Evolutionary conservation across 257 asterid genomes (phyloP).

Genomic region (Scutellaria baicalensis): DNA sequence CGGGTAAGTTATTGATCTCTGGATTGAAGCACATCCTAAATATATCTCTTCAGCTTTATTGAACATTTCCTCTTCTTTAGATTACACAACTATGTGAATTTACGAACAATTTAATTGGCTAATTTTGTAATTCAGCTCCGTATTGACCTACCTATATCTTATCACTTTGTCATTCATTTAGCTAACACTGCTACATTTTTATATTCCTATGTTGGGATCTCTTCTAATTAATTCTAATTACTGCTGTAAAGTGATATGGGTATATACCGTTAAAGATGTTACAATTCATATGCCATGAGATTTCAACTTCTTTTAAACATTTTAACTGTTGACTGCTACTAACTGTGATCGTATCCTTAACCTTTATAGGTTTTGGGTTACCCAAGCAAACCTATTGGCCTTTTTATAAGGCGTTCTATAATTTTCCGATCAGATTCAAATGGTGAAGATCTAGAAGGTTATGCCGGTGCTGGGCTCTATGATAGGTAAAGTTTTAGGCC

Average conservation of each 20-base stretch:
- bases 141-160: not conserved
- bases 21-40: conserved; percentile 2
- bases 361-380: conserved; percentile 78
- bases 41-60: not conserved
- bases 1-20: conserved; percentile 34
- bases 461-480: conserved; percentile 98
- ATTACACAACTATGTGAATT: not conserved
- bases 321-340: conserved; percentile 6
- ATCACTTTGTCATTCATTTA: not conserved
- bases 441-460: conserved; percentile 98
- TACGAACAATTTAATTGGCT: not conserved
- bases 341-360: conserved; percentile 4
- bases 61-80: not conserved
- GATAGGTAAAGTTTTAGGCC: conserved; percentile 53
- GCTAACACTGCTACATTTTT: not conserved
- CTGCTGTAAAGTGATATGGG: conserved; percentile 3
- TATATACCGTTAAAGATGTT: not conserved
- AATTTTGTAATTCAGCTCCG: not conserved
- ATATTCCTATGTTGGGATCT: not conserved
- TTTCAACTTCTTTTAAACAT: not conserved
- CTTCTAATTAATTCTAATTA: not conserved
- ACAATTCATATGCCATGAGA: not conserved
- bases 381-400: conserved; percentile 98
- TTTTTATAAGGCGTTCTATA: conserved; percentile 67
- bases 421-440: conserved; percentile 98